phyloP scores from a whole-genome alignment of 1,284 basidiomycete species.

The Xanthoconium separans region DNA sequence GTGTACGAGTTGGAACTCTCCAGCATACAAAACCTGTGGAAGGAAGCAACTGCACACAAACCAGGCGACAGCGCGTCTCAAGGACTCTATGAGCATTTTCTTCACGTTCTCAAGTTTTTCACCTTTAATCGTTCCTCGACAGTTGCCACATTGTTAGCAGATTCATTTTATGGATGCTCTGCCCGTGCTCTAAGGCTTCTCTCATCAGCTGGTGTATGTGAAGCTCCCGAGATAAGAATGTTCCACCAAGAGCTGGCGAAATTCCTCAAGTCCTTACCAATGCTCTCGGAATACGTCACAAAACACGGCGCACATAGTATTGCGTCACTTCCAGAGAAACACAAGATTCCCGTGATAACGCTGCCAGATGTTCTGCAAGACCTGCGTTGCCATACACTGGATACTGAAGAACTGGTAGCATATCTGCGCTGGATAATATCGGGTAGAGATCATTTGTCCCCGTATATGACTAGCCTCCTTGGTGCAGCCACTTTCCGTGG shows the following conservation, averaged over 20 bases:
- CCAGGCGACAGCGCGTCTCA: not conserved
- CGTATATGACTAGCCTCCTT: not conserved
- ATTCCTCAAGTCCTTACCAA: not conserved
- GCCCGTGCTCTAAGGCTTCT: not conserved
- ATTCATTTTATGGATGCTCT: slow-evolving; percentile 2
- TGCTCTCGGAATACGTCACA: not conserved
- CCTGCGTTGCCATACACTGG: not conserved
- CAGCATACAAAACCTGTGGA: not conserved
- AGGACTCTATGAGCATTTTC: not conserved
- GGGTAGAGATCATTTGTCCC: not conserved
- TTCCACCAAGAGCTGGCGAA: not conserved
- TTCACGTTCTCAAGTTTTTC: slow-evolving; percentile 4
- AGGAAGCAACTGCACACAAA: not conserved
- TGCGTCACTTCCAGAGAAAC: not conserved
- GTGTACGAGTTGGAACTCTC: slow-evolving; percentile 1
- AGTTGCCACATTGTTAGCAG: not conserved
- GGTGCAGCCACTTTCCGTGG: not conserved
- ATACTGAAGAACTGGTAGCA: not conserved
- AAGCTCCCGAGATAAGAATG: not conserved
- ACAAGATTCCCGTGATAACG: not conserved
- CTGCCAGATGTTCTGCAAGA: not conserved
- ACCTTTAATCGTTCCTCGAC: not conserved
- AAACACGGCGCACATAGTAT: not conserved
- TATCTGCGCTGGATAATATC: slow-evolving; percentile 3
- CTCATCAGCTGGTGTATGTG: not conserved